These are phyloP conservation scores for Akanthomyces muscarius DNA, from an alignment of 2,329 filamentous ascomycete genomes.

Conservation along the genomic window DNA sequence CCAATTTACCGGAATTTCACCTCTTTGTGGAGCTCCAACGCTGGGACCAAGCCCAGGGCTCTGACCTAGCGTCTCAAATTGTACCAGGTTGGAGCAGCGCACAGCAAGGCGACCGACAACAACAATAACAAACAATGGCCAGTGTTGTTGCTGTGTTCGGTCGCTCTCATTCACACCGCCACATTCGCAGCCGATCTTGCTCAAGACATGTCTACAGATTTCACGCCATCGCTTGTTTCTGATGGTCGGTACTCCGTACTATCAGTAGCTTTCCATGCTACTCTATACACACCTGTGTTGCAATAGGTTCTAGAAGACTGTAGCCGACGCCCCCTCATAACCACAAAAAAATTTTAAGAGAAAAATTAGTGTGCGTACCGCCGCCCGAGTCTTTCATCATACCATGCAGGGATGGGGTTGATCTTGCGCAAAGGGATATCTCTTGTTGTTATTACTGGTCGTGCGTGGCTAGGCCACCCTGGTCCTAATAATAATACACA, in stretches of 20 bases:
- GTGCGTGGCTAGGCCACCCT: neutral
- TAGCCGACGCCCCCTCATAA: neutral
- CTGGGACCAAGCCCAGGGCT: conserved; percentile 13
- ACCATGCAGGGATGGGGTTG: conserved; percentile 9
- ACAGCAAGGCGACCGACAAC: neutral
- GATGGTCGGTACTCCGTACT: neutral
- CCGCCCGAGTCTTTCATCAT: neutral
- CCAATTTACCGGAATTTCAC: conserved; percentile 8
- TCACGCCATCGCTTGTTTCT: neutral
- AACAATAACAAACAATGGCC: conserved; percentile 13
- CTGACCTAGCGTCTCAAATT: conserved; percentile 15
- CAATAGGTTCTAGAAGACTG: neutral
- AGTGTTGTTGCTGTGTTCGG: neutral
- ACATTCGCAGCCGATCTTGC: neutral
- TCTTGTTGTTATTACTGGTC: neutral
- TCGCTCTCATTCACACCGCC: conserved; percentile 6
- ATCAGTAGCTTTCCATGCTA: neutral
- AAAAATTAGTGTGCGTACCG: conserved; percentile 1
- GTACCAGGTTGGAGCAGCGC: conserved; percentile 4
- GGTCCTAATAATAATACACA: neutral
- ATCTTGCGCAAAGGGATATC: neutral
- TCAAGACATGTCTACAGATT: neutral
- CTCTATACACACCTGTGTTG: neutral
- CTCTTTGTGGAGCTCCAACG: conserved; percentile 10
- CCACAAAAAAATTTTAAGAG: neutral